Percentiles rank a stretch among this genome's conserved stretches.
Conservation (phyloP, 768 basidiomycete species). For the Leccinum obscurum region DNA sequence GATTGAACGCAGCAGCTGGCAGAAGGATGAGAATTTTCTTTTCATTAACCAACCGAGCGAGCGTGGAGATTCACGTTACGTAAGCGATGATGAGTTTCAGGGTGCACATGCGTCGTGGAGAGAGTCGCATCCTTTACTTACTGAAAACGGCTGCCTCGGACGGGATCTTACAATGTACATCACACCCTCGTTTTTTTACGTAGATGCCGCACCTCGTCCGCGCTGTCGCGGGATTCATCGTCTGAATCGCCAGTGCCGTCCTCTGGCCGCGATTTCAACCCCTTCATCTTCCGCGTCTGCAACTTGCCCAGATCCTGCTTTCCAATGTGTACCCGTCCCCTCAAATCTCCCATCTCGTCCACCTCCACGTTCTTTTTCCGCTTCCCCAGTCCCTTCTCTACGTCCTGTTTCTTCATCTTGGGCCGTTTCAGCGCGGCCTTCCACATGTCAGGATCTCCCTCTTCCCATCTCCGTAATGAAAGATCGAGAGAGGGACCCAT, state of each 20-base stretch:
- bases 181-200: slow-evolving; percentile 20
- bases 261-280: slow-evolving; percentile 52
- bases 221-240: slow-evolving; percentile 8
- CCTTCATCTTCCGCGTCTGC: slow-evolving; percentile 97
- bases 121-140: not conserved
- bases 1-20: not conserved
- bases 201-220: slow-evolving; percentile 21
- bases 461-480: slow-evolving; percentile 67
- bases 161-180: not conserved
- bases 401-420: slow-evolving; percentile 84
- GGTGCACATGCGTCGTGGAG: not conserved
- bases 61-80: slow-evolving; percentile 15
- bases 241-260: slow-evolving; percentile 1
- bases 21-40: slow-evolving; percentile 25
- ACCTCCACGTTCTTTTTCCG: slow-evolving; percentile 94
- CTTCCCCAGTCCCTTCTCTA: slow-evolving; percentile 87
- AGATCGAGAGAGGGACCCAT: slow-evolving; percentile 95
- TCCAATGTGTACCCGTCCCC: slow-evolving; percentile 85
- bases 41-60: slow-evolving; percentile 2
- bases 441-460: slow-evolving; percentile 75
- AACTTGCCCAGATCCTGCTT: slow-evolving; percentile 86
- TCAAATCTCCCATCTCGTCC: slow-evolving; percentile 96
- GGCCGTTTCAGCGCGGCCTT: slow-evolving; percentile 81
- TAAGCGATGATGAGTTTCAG: slow-evolving; percentile 12
- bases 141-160: not conserved